These are phyloP conservation scores for Coemansia sp. DNA, from an alignment of 192 early-diverging fungal genomes.

Conservation along the genomic window DNA sequence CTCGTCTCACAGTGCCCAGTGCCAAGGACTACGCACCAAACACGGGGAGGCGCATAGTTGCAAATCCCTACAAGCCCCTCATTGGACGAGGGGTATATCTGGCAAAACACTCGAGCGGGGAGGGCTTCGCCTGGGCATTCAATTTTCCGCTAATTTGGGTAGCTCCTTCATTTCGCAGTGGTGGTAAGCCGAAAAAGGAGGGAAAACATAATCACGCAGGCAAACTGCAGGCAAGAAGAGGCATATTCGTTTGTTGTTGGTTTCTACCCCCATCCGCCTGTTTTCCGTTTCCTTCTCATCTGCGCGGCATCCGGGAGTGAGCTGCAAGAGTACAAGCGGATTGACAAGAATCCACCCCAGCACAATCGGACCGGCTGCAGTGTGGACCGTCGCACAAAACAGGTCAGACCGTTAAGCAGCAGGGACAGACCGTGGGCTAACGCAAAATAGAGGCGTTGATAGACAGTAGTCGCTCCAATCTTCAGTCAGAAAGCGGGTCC, in stretches of 20 bases:
- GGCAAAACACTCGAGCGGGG: background rate
- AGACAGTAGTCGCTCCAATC: background rate
- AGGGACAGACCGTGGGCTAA: constrained; percentile 4
- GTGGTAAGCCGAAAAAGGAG: background rate
- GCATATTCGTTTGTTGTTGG: constrained; percentile 5
- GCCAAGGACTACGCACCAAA: background rate
- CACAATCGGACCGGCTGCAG: constrained; percentile 10
- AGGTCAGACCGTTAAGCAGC: constrained; percentile 4
- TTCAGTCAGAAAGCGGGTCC: background rate
- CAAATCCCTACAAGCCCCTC: background rate
- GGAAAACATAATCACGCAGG: constrained; percentile 10
- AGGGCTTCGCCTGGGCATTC: background rate
- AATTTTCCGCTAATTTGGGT: background rate
- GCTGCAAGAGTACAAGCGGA: background rate
- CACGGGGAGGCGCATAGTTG: constrained; percentile 1
- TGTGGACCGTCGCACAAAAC: constrained; percentile 7
- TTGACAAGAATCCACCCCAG: constrained; percentile 3
- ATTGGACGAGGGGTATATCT: background rate
- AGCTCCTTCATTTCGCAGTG: background rate
- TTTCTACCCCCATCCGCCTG: background rate
- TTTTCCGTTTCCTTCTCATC: background rate
- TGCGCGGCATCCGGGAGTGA: constrained; percentile 1
- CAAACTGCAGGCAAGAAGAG: background rate
- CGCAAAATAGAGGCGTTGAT: background rate
- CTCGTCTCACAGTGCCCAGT: background rate